A percentile compares a stretch with the other conserved stretches of the same genome.
Conservation (phyloP, 2,329 filamentous ascomycete species). For the Aspergillus sp. region DNA sequence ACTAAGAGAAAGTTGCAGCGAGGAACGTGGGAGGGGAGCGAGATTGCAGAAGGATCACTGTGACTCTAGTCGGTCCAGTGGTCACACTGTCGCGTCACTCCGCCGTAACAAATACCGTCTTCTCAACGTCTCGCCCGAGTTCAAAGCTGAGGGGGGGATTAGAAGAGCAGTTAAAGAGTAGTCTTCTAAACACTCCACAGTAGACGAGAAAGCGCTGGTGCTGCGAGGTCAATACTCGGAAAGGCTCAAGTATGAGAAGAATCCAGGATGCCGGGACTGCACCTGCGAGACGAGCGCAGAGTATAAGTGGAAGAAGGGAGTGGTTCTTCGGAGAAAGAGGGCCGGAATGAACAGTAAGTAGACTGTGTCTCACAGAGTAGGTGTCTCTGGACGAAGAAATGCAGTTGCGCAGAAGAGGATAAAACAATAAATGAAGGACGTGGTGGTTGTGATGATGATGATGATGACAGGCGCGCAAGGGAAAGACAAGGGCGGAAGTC, state of each 20-base stretch:
- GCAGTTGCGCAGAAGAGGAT: too few relatives aligned
- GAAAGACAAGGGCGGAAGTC: background rate
- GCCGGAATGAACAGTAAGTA: background rate
- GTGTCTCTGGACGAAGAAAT: background rate
- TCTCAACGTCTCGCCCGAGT: background rate
- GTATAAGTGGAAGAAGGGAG: too few relatives aligned
- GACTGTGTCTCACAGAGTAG: background rate
- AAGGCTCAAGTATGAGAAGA: background rate
- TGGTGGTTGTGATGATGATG: background rate
- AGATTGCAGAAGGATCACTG: background rate
- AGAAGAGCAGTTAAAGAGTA: background rate
- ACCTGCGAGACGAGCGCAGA: too few relatives aligned
- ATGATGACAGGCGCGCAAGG: background rate
- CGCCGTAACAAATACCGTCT: too few relatives aligned
- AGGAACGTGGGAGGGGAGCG: background rate
- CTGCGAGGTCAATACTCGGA: background rate
- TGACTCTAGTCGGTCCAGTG: too few relatives aligned
- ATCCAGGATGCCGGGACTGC: background rate
- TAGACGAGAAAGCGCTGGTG: background rate
- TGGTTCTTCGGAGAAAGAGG: background rate
- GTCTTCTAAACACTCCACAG: background rate
- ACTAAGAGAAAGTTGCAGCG: background rate
- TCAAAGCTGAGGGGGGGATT: background rate
- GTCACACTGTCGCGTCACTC: too few relatives aligned
- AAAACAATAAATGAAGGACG: background rate